Base-by-base conservation (phyloP, 257 asterid genomes). In the Solanum clarkiae region DNA sequence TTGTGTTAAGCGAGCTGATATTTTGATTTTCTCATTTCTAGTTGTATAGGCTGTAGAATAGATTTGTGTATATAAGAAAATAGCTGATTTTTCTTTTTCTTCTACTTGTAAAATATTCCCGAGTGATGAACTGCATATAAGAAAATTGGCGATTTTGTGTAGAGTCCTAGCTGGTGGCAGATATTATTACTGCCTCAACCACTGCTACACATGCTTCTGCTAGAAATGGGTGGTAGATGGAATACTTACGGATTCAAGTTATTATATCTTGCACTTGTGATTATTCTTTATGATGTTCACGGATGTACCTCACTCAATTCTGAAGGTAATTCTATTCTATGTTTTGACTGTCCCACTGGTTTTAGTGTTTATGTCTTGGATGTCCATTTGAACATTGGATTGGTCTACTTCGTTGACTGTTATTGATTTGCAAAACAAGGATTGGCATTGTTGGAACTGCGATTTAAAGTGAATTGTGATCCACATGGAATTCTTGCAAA, bases 171-270 rank as follows among this genome's bases (percentile, higher is more conserved):
- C 93, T 85, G 87, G 91, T 87, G 97, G 95, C 92, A 89, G 92
- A 90, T 42, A 86, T 51, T 51, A 59, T 84, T 90, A 87, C 93
- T 87, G 90, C 95, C 93, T 87, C 90, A 92, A 87, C 92, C 90
- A 81, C 90, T 54, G 82, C 86, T 56, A 86, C 91, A 84, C 84
- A 88, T 86, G 92, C 88, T 89, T 86, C 84, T 84, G 84, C 90
- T 81, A 87, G 91, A 92, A 85, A 96, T 96, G 98, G 93, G 93
- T 81, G 83, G 88, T 88, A 91, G 90, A 85, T 93, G 96, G 98
- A 92, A 88, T 69, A 87, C 87, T 83, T 86, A 86, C 86, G 90
- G 86, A 89, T 90, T 88, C 81, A 92, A 81, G 69, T 86, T 91
- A 86, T 86, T 90, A 45, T 87, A 84, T 86, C 86, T 91, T n/a